Conservation (phyloP, 257 asterid genomes). For the Solanum chilense region DNA sequence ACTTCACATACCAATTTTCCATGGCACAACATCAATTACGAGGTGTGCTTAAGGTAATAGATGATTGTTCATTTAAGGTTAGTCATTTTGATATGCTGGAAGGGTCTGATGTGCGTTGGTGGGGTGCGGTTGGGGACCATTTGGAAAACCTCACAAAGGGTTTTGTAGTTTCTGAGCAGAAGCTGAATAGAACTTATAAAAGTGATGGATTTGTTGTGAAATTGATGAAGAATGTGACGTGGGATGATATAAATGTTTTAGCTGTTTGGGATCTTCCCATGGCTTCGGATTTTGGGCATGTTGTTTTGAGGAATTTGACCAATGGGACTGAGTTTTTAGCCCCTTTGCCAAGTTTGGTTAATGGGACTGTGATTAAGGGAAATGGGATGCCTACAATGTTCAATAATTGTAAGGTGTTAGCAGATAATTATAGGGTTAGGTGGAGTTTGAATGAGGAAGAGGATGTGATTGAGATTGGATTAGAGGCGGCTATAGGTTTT, state of each 20-base stretch:
- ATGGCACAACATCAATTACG: constrained; percentile 98
- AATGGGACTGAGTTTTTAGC: not conserved
- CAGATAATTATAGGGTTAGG: constrained; percentile 62
- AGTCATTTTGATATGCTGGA: constrained; percentile 80
- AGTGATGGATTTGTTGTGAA: constrained; percentile 59
- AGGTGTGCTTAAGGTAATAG: constrained; percentile 50
- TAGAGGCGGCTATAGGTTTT: constrained; percentile 69
- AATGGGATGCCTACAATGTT: constrained; percentile 48
- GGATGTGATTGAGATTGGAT: constrained; percentile 56
- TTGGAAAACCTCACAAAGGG: constrained; percentile 73
- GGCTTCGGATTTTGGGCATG: constrained; percentile 87
- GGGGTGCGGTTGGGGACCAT: constrained; percentile 73
- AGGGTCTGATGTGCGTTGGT: constrained; percentile 86
- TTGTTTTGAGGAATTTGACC: constrained; percentile 30
- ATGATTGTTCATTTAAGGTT: constrained; percentile 72
- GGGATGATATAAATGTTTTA: constrained; percentile 70
- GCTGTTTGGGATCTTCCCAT: constrained; percentile 81
- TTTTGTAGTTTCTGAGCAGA: constrained; percentile 52
- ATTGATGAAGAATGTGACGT: constrained; percentile 53
- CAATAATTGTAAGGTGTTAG: constrained; percentile 57
- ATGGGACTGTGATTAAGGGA: constrained; percentile 4
- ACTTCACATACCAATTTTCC: constrained; percentile 70
- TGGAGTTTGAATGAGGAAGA: constrained; percentile 51
- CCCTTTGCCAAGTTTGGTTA: not conserved
- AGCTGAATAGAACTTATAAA: constrained; percentile 54